These are phyloP conservation scores for Lactarius sp. DNA, from an alignment of 768 basidiomycete genomes.

Conservation along the genomic window DNA sequence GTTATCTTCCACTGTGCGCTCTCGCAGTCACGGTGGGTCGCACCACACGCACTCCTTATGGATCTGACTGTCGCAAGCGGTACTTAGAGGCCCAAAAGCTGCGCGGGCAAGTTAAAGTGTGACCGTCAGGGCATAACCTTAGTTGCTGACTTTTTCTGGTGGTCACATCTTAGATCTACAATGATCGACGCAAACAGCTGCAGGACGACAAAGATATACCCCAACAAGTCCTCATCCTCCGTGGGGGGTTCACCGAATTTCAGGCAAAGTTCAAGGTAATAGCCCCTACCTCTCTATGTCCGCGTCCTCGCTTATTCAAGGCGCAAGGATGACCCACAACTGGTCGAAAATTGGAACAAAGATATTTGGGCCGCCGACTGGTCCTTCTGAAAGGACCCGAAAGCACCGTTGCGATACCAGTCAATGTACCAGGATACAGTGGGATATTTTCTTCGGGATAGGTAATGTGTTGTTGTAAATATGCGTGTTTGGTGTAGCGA, in stretches of 20 bases:
- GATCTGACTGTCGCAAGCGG: conserved; percentile 4
- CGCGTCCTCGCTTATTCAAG: not conserved
- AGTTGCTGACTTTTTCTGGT: conserved; percentile 13
- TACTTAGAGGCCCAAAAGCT: conserved; percentile 66
- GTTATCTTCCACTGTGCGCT: conserved; percentile 77
- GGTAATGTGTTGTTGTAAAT: not conserved
- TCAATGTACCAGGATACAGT: not conserved
- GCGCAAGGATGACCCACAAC: conserved; percentile 54
- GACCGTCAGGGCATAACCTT: not conserved
- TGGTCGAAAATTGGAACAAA: conserved; percentile 76
- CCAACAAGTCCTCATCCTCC: conserved; percentile 61
- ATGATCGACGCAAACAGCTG: conserved; percentile 63
- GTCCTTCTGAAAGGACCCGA: conserved; percentile 17
- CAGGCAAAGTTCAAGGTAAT: conserved; percentile 62
- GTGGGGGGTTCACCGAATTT: conserved; percentile 69
- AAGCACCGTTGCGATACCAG: not conserved
- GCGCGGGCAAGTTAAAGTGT: conserved; percentile 49
- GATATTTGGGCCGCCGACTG: conserved; percentile 53
- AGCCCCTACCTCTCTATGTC: conserved; percentile 2
- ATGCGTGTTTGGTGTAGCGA: conserved; percentile 15
- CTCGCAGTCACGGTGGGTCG: conserved; percentile 68
- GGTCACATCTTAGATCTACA: conserved; percentile 34
- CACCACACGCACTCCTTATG: not conserved
- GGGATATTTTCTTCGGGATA: not conserved
- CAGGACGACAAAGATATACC: conserved; percentile 39